Percentiles rank a stretch among this genome's conserved stretches.
Evolutionary conservation across 352 stramenopile species (phyloP).

Genomic region (Globisporangium nagaii): DNA sequence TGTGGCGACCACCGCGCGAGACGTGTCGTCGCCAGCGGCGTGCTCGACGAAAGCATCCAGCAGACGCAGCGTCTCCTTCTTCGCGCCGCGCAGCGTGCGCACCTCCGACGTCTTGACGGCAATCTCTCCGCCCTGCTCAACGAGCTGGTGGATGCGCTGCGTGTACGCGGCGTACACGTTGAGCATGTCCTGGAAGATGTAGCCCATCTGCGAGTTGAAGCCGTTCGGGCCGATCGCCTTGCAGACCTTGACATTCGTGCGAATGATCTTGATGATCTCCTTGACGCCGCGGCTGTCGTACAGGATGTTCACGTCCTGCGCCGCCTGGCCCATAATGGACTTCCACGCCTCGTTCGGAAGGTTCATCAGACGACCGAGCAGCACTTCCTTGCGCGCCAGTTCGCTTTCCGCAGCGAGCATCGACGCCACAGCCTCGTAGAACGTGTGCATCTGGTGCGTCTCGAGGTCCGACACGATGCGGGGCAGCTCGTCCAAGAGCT

Average conservation of each 20-base stretch:
- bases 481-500: constrained; percentile 93
- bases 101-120: constrained; percentile 93
- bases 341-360: constrained; percentile 92
- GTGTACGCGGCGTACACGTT: constrained; percentile 99
- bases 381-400: constrained; percentile 81
- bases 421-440: constrained; percentile 97
- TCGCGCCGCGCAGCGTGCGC: constrained; percentile 92
- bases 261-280: constrained; percentile 98
- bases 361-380: constrained; percentile 95
- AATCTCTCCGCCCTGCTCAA: constrained; percentile 89
- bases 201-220: constrained; percentile 96
- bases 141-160: constrained; percentile 91
- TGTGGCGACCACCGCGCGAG: constrained; percentile 80
- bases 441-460: constrained; percentile 98
- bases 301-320: constrained; percentile 70
- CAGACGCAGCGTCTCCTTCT: constrained; percentile 96
- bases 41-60: constrained; percentile 96
- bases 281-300: constrained; percentile 78
- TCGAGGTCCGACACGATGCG: constrained; percentile 97
- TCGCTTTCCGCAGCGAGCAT: constrained; percentile 78
- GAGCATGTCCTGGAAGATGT: constrained; percentile 98
- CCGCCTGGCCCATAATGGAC: constrained; percentile 76
- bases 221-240: constrained; percentile 91
- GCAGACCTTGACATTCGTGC: constrained; percentile 97
- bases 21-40: constrained; percentile 56